These are phyloP conservation scores for Phytopythium boreale DNA, from an alignment of 352 stramenopile genomes.

Conservation along the genomic window DNA sequence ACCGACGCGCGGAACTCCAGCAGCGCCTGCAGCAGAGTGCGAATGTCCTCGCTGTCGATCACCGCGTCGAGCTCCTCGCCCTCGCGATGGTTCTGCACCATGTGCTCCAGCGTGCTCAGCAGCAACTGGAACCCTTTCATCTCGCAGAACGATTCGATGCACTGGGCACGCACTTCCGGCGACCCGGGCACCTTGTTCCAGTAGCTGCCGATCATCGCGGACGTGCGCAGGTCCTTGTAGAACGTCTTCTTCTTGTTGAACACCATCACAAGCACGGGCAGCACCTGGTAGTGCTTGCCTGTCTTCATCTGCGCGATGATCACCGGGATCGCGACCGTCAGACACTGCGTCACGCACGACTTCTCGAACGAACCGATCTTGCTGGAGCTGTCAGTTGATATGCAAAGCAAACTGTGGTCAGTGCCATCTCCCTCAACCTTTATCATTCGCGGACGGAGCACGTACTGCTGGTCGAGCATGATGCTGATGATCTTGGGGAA, in stretches of 20 bases:
- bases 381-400: slow-evolving; percentile 48
- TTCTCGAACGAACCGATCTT: slow-evolving; percentile 88
- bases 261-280: slow-evolving; percentile 76
- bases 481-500: slow-evolving; percentile 86
- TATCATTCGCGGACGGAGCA: slow-evolving; percentile 6
- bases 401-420: neutral
- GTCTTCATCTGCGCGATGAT: slow-evolving; percentile 73
- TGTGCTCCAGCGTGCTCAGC: slow-evolving; percentile 65
- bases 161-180: slow-evolving; percentile 80
- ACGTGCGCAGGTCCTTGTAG: slow-evolving; percentile 87
- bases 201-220: slow-evolving; percentile 86
- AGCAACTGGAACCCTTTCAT: slow-evolving; percentile 76
- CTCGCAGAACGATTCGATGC: slow-evolving; percentile 81
- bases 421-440: neutral
- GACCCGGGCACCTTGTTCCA: slow-evolving; percentile 86
- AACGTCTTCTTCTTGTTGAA: slow-evolving; percentile 91
- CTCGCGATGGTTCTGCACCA: slow-evolving; percentile 49
- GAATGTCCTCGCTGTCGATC: slow-evolving; percentile 80
- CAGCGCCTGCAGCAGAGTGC: slow-evolving; percentile 75
- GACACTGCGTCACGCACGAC: slow-evolving; percentile 76
- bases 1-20: slow-evolving; percentile 72
- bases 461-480: slow-evolving; percentile 89
- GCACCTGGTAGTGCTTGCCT: slow-evolving; percentile 54
- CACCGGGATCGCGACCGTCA: slow-evolving; percentile 62
- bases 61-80: slow-evolving; percentile 42